Evolutionary conservation across 352 stramenopile genomes (phyloP), one percentile per base, ranked within the genome.

Genomic region (Globisporangium apiculatum): DNA sequence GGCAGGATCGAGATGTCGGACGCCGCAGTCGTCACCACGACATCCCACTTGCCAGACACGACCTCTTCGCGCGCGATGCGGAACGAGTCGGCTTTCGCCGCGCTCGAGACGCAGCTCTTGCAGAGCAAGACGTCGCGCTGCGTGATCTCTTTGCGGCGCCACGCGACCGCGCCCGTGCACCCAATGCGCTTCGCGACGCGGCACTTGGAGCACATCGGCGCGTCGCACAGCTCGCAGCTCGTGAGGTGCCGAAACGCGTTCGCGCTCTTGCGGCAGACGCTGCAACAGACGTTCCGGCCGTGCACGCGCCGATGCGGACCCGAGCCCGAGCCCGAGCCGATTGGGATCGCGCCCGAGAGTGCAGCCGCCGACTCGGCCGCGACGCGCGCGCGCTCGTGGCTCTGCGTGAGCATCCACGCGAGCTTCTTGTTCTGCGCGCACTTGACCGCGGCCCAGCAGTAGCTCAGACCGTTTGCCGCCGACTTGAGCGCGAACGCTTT

Each of bases 391-490:
- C 43, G 40, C 31, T 51, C 53, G 24, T 58, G 42, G 7, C n/a
- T 51, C 12, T 58, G 24, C 17, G 15, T 57, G 36, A 64, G 12
- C 58, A 35, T 7, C 55, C 55, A 63, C 12, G 58, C 55, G 31
- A 66, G 48, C 35, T 66, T 66, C 61, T 63, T 66, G 61, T 48
- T 54, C 52, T 66, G 51, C 15, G 61, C 38, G 42, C 56, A 66
- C 36, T 63, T 51, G 8, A 66, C 55, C 11, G 61, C 48, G 31
- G 57, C 57, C 61, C 56, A 66, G 55, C 55, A 59, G 40, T 48
- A 66, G 11, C 61, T 36, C 15, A 68, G 35, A 1, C 62, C 62
- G 15, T 68, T 64, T 1, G 56, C 51, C 5, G 62, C 62, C 31
- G 57, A 58, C 31, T 53, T 35, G 18, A 65, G 45, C 36, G 52